phyloP scores from a whole-genome alignment of 257 asterid species.

The Haberlea rhodopensis region DNA sequence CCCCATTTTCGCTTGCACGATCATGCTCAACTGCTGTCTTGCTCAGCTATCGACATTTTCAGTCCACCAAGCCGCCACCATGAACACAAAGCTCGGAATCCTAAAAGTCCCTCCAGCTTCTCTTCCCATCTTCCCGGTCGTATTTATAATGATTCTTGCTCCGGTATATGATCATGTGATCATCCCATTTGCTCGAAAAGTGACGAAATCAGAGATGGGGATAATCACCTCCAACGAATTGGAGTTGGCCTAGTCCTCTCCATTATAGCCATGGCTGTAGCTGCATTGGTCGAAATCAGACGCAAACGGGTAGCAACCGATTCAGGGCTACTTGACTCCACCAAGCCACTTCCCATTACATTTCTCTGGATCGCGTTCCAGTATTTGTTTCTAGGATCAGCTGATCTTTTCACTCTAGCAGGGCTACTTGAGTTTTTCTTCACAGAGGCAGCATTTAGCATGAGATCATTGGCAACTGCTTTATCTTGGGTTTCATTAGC shows the following conservation, averaged over 20 bases:
- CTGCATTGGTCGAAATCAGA: slow-evolving; percentile 73
- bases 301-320: slow-evolving; percentile 52
- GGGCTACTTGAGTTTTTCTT: slow-evolving; percentile 89
- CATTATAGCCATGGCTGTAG: slow-evolving; percentile 61
- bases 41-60: slow-evolving; percentile 95
- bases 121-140: slow-evolving; percentile 82
- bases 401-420: slow-evolving; percentile 83
- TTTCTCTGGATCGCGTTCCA: slow-evolving; percentile 89
- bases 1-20: slow-evolving; percentile 80
- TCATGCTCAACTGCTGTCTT: slow-evolving; percentile 80
- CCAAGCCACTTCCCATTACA: slow-evolving; percentile 54
- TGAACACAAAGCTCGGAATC: slow-evolving; percentile 71
- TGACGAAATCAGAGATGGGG: slow-evolving; percentile 63
- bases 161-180: slow-evolving; percentile 73
- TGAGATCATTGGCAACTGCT: slow-evolving; percentile 87
- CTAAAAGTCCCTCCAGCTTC: slow-evolving; percentile 87
- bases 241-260: slow-evolving; percentile 76
- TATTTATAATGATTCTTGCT: slow-evolving; percentile 74
- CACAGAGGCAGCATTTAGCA: slow-evolving; percentile 77
- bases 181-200: slow-evolving; percentile 59
- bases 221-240: slow-evolving; percentile 71
- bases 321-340: slow-evolving; percentile 34
- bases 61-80: slow-evolving; percentile 92
- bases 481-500: slow-evolving; percentile 87
- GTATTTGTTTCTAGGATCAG: slow-evolving; percentile 81